Evolutionary conservation across 2,329 filamentous ascomycete genomes (phyloP).

Genomic region (Aspergillus felis): DNA sequence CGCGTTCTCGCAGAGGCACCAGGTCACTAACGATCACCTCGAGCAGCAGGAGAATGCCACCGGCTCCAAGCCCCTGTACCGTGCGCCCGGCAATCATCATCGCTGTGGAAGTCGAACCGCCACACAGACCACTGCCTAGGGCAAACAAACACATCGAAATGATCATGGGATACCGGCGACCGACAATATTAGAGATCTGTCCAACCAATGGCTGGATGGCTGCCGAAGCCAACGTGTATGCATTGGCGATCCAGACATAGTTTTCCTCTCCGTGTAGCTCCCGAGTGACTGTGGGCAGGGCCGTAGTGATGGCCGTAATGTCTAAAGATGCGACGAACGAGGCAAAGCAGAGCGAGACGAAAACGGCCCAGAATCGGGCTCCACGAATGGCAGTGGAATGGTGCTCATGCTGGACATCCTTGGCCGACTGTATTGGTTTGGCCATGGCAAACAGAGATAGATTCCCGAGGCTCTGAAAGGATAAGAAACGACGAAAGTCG

Average conservation of each 20-base stretch:
- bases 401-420: neutral
- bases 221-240: neutral
- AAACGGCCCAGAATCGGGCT: neutral
- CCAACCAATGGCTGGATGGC: slow-evolving; percentile 47
- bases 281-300: slow-evolving; percentile 1
- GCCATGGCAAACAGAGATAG: neutral
- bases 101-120: slow-evolving; percentile 38
- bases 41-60: neutral
- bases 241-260: slow-evolving; percentile 2
- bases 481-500: neutral
- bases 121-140: slow-evolving; percentile 51
- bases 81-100: slow-evolving; percentile 52
- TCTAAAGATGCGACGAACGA: neutral
- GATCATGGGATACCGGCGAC: slow-evolving; percentile 43
- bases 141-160: slow-evolving; percentile 43
- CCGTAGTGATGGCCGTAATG: slow-evolving; percentile 1
- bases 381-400: neutral
- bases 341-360: slow-evolving; percentile 1
- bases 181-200: slow-evolving; percentile 50
- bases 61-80: slow-evolving; percentile 35
- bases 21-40: neutral
- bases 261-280: neutral
- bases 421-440: neutral
- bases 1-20: neutral
- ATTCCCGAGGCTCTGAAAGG: neutral